Percentiles rank a stretch among this genome's conserved stretches.
Evolutionary conservation across 371 early-diverging fungal genomes (phyloP).

Genomic region (Lichtheimia hyalospora): DNA sequence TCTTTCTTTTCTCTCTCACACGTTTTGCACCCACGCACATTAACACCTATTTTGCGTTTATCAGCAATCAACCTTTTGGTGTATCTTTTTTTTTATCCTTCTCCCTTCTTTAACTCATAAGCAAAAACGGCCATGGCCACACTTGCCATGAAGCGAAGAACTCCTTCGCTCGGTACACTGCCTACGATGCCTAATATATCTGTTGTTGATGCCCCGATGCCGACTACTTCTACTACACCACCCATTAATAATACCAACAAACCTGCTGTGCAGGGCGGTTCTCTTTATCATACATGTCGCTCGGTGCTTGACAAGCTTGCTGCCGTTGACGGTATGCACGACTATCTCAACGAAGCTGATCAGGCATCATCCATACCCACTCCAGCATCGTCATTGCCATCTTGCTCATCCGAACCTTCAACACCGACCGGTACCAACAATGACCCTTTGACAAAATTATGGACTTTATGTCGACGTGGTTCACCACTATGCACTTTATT

Average conservation of each 20-base stretch:
- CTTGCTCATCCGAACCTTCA: constrained; percentile 28
- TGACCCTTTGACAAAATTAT: constrained; percentile 87
- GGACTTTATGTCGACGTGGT: constrained; percentile 87
- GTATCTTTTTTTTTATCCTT: not conserved
- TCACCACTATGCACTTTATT: constrained; percentile 80
- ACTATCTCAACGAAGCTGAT: constrained; percentile 47
- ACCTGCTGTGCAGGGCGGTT: constrained; percentile 34
- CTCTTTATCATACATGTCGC: constrained; percentile 67
- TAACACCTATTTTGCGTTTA: not conserved
- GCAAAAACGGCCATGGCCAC: constrained; percentile 14
- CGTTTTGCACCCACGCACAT: not conserved
- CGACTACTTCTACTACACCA: constrained; percentile 16
- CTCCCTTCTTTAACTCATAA: not conserved
- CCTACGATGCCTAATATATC: constrained; percentile 20
- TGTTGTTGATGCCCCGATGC: constrained; percentile 27
- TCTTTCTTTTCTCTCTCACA: not conserved
- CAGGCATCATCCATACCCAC: not conserved
- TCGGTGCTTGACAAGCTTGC: constrained; percentile 59
- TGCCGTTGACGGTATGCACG: constrained; percentile 59
- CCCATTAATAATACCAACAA: constrained; percentile 25
- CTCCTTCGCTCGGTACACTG: constrained; percentile 29
- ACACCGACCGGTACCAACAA: constrained; percentile 26
- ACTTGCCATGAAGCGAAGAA: constrained; percentile 28
- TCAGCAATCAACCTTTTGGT: not conserved
- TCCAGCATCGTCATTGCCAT: constrained; percentile 17